These are phyloP conservation scores for Phyllachora maydis DNA, from an alignment of 2,329 filamentous ascomycete species.

Conservation along the genomic window DNA sequence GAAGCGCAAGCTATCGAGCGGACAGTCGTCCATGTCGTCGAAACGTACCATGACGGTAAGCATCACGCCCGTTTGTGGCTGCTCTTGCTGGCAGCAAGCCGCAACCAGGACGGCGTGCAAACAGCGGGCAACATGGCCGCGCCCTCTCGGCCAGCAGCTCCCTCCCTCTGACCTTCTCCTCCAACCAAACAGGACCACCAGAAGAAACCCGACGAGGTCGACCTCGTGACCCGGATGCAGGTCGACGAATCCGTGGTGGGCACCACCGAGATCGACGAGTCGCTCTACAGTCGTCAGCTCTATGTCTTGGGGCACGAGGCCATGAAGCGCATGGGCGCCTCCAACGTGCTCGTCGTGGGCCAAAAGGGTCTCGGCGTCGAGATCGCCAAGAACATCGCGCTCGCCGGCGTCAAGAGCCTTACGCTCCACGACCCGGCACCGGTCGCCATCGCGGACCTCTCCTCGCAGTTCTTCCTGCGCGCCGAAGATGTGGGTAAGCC, in stretches of 20 bases:
- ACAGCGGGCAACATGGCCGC: neutral
- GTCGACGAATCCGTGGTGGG: constrained; percentile 38
- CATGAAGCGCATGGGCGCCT: constrained; percentile 98
- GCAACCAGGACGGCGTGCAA: too few relatives aligned
- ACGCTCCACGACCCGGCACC: constrained; percentile 81
- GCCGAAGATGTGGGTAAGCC: constrained; percentile 80
- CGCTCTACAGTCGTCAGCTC: constrained; percentile 54
- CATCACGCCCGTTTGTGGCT: too few relatives aligned
- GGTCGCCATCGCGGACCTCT: constrained; percentile 70
- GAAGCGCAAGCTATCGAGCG: constrained; percentile 46
- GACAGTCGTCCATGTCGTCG: constrained; percentile 31
- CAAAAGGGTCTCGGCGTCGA: constrained; percentile 90
- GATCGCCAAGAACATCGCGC: constrained; percentile 95
- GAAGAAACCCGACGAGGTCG: constrained; percentile 33
- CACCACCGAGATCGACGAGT: constrained; percentile 45
- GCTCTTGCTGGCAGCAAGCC: constrained; percentile 1
- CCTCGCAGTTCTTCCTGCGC: constrained; percentile 91
- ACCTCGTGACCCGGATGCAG: constrained; percentile 44
- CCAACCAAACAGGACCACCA: too few relatives aligned
- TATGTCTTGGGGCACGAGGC: constrained; percentile 57
- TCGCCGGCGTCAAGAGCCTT: constrained; percentile 94
- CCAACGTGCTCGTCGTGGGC: constrained; percentile 81
- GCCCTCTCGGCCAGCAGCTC: neutral
- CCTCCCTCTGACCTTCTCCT: too few relatives aligned
- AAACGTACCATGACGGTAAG: constrained; percentile 45